phyloP scores from a whole-genome alignment of 257 asterid species.

The Scutellaria galericulata region DNA sequence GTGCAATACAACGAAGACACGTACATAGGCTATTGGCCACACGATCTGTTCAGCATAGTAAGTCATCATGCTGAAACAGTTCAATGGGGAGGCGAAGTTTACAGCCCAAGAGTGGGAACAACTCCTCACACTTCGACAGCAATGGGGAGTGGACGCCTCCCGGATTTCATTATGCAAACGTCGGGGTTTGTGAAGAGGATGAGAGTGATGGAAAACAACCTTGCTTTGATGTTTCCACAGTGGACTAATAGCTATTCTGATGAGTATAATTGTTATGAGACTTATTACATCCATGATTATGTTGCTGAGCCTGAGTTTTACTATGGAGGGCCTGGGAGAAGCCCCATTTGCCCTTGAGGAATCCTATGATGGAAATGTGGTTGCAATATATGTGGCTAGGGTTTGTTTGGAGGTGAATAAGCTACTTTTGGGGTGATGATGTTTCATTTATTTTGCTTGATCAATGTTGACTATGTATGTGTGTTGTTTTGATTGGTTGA shows the following conservation, averaged over 20 bases:
- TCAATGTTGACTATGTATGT: no score
- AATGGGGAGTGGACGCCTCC: constrained; percentile 65
- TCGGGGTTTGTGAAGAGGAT: constrained; percentile 59
- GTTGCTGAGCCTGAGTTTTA: constrained; percentile 67
- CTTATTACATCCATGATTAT: constrained; percentile 44
- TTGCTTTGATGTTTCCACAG: constrained; percentile 42
- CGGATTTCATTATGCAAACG: constrained; percentile 18
- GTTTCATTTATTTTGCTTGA: no score
- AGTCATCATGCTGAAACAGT: constrained; percentile 47
- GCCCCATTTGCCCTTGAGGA: constrained; percentile 37
- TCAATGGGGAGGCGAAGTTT: constrained; percentile 87
- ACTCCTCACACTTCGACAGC: constrained; percentile 57
- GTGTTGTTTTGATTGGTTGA: no score
- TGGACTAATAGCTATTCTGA: constrained; percentile 47
- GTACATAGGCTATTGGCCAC: constrained; percentile 74
- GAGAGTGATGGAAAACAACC: constrained; percentile 48
- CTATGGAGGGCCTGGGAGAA: constrained; percentile 76
- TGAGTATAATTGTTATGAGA: constrained; percentile 60
- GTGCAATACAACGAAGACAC: constrained; percentile 53
- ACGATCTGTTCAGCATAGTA: constrained; percentile 41
- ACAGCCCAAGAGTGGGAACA: constrained; percentile 55
- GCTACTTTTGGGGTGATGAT: no score
- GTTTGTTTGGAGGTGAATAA: constrained; percentile 5
- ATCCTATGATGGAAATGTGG: no score
- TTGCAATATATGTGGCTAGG: no score